Base-by-base conservation (phyloP, 192 early-diverging fungal species). In the Chytriomyces sp. region DNA sequence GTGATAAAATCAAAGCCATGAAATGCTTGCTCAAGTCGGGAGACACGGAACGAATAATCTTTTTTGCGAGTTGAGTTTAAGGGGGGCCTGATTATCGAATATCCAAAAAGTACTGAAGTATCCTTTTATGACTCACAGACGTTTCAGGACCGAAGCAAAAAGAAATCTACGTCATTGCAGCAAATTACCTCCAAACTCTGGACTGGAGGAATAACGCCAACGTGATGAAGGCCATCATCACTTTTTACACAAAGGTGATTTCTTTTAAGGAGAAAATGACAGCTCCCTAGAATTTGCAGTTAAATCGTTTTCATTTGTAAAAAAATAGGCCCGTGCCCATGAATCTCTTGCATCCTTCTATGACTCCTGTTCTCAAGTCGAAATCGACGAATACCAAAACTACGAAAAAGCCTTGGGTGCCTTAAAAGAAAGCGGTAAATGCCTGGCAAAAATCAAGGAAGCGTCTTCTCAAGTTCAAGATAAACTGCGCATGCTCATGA, bases 341-440 rank as follows among this genome's bases (percentile, higher is more conserved):
- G 77, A 85, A 45, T 71, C 85, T 2, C 81, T 90, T 9, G 60
- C 83, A 6, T 49, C 76, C 5, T 90, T 90, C 65, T 90, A 87
- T 75, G 85, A 89, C 47, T 69, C 88, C 5, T 90, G 89, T 64
- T 85, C 82, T 16, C 84, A 84, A 64, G 78, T 88, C 26, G 89
- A 90, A 74, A 82, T 90, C 50, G 89, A 90, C 53, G 87, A 89
- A 77, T 90, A 83, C 60, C 86, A 87, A 72, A 89, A 87, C 76
- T 90, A 90, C 76, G 86, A 87, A 63, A 89, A 90, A 82, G 87
- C 86, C 6, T 72, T 83, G 35, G 84, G 78, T 43, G 88, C 88
- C 4, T 65, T 87, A 18, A 75, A 80, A 63, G 88, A 89, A 74
- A 80, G 81, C 7, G 61, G 61, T 0, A 86, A 84, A 65, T 80